phyloP scores from a whole-genome alignment of 768 basidiomycete genomes.

The Polyporus arcularius region DNA sequence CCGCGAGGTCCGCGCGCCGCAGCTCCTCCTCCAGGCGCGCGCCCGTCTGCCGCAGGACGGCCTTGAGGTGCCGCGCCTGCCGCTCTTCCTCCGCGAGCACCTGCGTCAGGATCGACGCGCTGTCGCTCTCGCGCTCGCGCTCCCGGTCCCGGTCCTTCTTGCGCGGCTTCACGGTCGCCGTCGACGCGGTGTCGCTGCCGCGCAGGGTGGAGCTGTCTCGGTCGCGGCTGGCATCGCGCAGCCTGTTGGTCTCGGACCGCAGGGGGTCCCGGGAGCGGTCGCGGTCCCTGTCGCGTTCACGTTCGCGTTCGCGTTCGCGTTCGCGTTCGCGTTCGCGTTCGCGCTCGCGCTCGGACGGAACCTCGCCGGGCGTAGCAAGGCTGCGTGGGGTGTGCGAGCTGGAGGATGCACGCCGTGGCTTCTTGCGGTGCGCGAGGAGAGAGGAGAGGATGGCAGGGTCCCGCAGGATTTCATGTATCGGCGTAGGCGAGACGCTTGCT shows the following conservation, averaged over 20 bases:
- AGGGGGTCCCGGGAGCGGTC: background rate
- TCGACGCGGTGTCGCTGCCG: slow-evolving; percentile 13
- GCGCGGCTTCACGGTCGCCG: slow-evolving; percentile 27
- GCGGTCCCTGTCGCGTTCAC: background rate
- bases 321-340: background rate
- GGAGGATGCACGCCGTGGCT: slow-evolving; percentile 36
- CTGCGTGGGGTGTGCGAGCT: slow-evolving; percentile 33
- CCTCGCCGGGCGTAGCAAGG: slow-evolving; percentile 29
- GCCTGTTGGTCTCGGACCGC: slow-evolving; percentile 1
- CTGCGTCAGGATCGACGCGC: slow-evolving; percentile 34
- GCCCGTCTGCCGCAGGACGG: slow-evolving; percentile 49
- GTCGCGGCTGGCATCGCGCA: slow-evolving; percentile 6
- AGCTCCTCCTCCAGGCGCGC: slow-evolving; percentile 60
- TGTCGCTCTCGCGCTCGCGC: slow-evolving; percentile 22
- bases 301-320: background rate
- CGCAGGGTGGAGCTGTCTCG: slow-evolving; percentile 13
- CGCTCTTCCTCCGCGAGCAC: slow-evolving; percentile 57
- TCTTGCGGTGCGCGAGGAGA: slow-evolving; percentile 37
- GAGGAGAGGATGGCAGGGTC: slow-evolving; percentile 43
- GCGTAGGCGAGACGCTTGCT: slow-evolving; percentile 46
- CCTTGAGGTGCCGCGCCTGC: slow-evolving; percentile 56
- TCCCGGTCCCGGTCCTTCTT: slow-evolving; percentile 36
- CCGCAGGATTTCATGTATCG: slow-evolving; percentile 44
- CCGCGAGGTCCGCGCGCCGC: slow-evolving; percentile 52
- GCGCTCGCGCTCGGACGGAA: slow-evolving; percentile 5